A percentile compares a stretch with the other conserved stretches of the same genome.
phyloP scores from a whole-genome alignment of 2,329 filamentous ascomycete genomes.

The Xylariales sp. region DNA sequence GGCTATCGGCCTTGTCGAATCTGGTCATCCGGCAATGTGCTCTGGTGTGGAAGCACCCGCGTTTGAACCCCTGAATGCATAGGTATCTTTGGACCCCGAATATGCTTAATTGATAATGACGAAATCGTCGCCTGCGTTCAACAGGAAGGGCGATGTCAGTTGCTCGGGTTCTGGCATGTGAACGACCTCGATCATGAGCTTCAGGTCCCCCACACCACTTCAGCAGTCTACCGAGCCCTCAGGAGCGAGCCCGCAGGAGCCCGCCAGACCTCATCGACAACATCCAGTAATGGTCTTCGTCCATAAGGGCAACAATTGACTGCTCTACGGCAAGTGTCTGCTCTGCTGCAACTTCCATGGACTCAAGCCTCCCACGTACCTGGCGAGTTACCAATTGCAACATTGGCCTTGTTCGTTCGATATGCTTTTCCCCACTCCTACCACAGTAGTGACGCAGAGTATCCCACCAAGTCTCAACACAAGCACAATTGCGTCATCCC shows the following conservation, averaged over 20 bases:
- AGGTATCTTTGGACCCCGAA: background rate
- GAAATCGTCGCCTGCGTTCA: no score
- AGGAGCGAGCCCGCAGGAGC: no score
- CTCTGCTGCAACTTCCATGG: no score
- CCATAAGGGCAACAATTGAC: no score
- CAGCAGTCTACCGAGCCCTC: background rate
- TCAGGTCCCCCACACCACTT: background rate
- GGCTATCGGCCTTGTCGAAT: background rate
- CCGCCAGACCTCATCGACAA: no score
- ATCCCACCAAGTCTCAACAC: background rate
- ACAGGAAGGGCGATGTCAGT: background rate
- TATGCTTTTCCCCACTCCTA: background rate
- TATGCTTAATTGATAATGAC: background rate
- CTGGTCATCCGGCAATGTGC: background rate
- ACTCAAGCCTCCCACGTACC: no score
- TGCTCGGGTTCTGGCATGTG: background rate
- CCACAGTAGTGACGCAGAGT: background rate
- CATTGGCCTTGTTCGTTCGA: no score
- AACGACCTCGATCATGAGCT: background rate
- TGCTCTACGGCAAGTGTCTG: no score
- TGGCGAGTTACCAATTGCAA: no score
- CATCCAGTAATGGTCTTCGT: no score
- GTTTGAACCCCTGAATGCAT: background rate
- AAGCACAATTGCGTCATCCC: slow-evolving; percentile 1
- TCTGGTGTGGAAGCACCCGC: background rate